phyloP scores from a whole-genome alignment of 1,284 basidiomycete genomes.

The Moniliophthora roreri region DNA sequence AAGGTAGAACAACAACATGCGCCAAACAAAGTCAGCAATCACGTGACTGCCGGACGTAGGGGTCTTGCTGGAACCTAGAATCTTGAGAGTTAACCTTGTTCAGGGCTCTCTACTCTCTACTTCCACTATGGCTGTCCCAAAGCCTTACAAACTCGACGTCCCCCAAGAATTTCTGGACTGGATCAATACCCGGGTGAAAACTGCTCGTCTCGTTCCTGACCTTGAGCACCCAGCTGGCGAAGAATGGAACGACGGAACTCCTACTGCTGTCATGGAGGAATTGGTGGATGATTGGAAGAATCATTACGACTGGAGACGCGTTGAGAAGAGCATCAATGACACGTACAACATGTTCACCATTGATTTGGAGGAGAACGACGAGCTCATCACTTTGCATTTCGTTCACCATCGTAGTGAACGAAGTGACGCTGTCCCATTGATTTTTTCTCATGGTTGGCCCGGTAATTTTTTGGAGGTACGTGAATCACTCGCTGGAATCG shows the following conservation, averaged over 20 bases:
- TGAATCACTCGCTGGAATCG: constrained; percentile 9
- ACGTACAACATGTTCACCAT: constrained; percentile 39
- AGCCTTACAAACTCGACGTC: constrained; percentile 34
- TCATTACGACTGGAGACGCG: constrained; percentile 38
- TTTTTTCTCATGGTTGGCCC: constrained; percentile 51
- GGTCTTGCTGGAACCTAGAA: no score
- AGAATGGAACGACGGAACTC: constrained; percentile 40
- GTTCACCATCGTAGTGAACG: constrained; percentile 39
- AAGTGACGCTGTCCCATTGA: constrained; percentile 37
- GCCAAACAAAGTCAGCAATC: no score
- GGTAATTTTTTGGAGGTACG: constrained; percentile 38
- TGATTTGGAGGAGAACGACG: constrained; percentile 34
- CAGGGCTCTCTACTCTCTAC: no score
- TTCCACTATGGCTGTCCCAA: constrained; percentile 16
- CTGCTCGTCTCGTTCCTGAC: constrained; percentile 37
- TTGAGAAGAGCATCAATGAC: constrained; percentile 36
- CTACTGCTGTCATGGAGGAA: constrained; percentile 32
- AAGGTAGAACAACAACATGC: no score
- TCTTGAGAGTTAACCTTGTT: no score
- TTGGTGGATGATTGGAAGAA: constrained; percentile 38
- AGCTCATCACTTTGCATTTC: constrained; percentile 40
- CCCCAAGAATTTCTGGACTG: constrained; percentile 31
- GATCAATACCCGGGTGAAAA: constrained; percentile 28
- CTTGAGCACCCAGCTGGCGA: constrained; percentile 32
- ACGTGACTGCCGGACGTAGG: no score